Evolutionary conservation across 2,329 filamentous ascomycete species (phyloP).

Genomic region (Parascedosporium putredinis): DNA sequence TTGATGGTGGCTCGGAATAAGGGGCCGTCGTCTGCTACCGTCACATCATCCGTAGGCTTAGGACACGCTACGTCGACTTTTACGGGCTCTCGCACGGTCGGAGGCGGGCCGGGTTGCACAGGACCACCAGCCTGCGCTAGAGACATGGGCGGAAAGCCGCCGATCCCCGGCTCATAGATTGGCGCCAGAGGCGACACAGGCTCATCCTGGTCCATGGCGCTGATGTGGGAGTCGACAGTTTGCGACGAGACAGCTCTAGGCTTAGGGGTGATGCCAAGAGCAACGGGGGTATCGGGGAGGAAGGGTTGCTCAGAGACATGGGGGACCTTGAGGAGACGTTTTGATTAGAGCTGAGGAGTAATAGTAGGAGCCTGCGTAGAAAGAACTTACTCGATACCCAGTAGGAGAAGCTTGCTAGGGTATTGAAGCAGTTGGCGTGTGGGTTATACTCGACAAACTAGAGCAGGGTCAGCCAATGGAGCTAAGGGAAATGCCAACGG

Average conservation of each 20-base stretch:
- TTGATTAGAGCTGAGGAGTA: slow-evolving; percentile 7
- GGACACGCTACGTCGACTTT: slow-evolving; percentile 85
- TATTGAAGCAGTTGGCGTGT: slow-evolving; percentile 77
- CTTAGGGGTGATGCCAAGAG: slow-evolving; percentile 64
- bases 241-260: slow-evolving; percentile 78
- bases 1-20: slow-evolving; percentile 96
- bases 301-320: slow-evolving; percentile 43
- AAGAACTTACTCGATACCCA: slow-evolving; percentile 26
- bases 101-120: slow-evolving; percentile 9
- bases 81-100: slow-evolving; percentile 37
- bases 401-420: slow-evolving; percentile 85
- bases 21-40: slow-evolving; percentile 81
- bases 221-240: slow-evolving; percentile 74
- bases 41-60: slow-evolving; percentile 75
- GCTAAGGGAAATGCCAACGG: slow-evolving; percentile 1
- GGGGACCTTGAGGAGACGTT: slow-evolving; percentile 30
- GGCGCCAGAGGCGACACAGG: slow-evolving; percentile 38
- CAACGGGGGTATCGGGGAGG: slow-evolving; percentile 60
- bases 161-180: slow-evolving; percentile 16
- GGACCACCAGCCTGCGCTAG: slow-evolving; percentile 11
- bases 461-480: background rate
- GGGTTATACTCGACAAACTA: slow-evolving; percentile 96
- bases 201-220: slow-evolving; percentile 57
- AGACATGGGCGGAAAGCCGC: slow-evolving; percentile 14
- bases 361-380: background rate